Percentiles rank a stretch among this genome's conserved stretches.
phyloP scores from a whole-genome alignment of 495 filamentous ascomycete genomes.

The Aspergillus homomorphus region DNA sequence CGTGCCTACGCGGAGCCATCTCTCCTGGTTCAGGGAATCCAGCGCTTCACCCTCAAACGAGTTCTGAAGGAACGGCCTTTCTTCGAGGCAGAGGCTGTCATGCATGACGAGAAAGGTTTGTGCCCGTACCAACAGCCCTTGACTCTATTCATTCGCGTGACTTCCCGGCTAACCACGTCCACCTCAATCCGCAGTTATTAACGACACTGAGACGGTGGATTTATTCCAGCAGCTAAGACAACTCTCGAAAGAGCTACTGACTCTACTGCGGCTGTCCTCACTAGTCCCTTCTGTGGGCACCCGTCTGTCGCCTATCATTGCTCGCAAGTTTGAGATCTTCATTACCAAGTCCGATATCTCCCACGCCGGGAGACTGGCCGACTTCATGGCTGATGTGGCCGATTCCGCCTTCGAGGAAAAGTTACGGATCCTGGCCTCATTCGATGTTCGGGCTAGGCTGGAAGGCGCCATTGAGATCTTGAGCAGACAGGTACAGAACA shows the following conservation, averaged over 20 bases:
- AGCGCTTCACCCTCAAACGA: slow-evolving; percentile 71
- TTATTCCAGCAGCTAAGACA: slow-evolving; percentile 78
- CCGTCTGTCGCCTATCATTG: slow-evolving; percentile 75
- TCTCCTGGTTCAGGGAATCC: slow-evolving; percentile 80
- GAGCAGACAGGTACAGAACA: slow-evolving; percentile 68
- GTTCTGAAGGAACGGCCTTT: slow-evolving; percentile 75
- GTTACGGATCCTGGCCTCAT: slow-evolving; percentile 72
- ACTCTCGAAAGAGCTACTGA: slow-evolving; percentile 76
- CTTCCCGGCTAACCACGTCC: slow-evolving; percentile 15
- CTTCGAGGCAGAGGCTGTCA: slow-evolving; percentile 72
- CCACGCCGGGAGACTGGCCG: slow-evolving; percentile 85
- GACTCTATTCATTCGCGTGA: not conserved
- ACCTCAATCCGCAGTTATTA: slow-evolving; percentile 37
- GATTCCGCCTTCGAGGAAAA: slow-evolving; percentile 85
- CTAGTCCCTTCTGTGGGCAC: slow-evolving; percentile 62
- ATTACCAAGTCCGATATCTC: slow-evolving; percentile 71
- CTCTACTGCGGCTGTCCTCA: slow-evolving; percentile 72
- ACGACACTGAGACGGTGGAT: slow-evolving; percentile 57
- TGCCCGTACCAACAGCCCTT: not conserved
- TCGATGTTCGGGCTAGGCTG: slow-evolving; percentile 74
- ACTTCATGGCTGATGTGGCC: slow-evolving; percentile 92
- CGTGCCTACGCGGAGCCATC: slow-evolving; percentile 72
- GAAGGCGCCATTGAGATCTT: slow-evolving; percentile 77
- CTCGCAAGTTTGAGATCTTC: slow-evolving; percentile 77
- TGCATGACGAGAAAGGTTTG: slow-evolving; percentile 60